Evolutionary conservation across 805 yeast species (phyloP), one percentile per base, ranked within the genome.

Genomic region (Saccharomycopsis sp.): DNA sequence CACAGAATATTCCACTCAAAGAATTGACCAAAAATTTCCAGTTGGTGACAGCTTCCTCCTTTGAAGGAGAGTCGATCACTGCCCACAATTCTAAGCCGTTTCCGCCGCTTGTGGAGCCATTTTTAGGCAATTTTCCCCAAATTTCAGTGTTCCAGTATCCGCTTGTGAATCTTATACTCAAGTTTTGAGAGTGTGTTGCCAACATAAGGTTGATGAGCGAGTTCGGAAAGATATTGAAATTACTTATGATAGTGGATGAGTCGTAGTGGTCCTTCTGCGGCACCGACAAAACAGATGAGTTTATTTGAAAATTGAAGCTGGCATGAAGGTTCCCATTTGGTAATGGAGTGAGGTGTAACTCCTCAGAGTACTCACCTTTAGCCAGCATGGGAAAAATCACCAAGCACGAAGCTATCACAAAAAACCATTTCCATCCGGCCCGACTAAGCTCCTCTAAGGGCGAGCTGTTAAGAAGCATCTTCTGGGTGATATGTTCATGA

Each of bases 1-100:
- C 97, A 73, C 99, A 94, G 70, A 94, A 94, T 65, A 90, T 78
- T 0, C 98, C 99, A 1, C 97, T 87, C 53, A 94, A 73, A 1
- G 87, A 79, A 64, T 89, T 86, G 4, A 87, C 84, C 51, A 94
- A 74, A 56, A 76, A 74, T 60, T 73, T 76, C 99, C 99, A 94
- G 50, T 80, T 75, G 4, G 69, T 64, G 62, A 79, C 77, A 1
- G 92, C 94, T 2, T 74, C 79, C 1, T 73, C 75, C 51, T 79
- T 72, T 23, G 75, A 64, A 1, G 68, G 71, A 0, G 92, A 91
- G 65, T 85, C 92, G 24, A 94, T 79, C 46, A 83, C 76, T 0
- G 97, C 91, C 91, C 96, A 91, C 8, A 94, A 66, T 70, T 94
- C 99, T 15, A 92, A 96, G 52, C 99, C 99, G 2, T 92, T 87